Evolutionary conservation across 345 rosid genomes (phyloP), one percentile per base, ranked within the genome.

Genomic region (Rubroshorea leprosula): DNA sequence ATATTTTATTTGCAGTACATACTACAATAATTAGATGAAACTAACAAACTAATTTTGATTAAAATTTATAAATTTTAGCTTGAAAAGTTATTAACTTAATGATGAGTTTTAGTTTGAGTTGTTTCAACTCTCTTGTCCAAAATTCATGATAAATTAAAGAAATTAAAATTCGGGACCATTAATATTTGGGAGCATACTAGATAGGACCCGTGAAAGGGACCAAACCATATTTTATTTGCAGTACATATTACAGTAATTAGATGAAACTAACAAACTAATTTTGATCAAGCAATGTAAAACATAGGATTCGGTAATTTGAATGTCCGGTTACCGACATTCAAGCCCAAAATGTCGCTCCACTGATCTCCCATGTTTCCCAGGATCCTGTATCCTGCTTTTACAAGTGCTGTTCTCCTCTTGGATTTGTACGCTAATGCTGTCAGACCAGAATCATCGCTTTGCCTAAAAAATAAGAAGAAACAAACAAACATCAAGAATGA

Each of bases 221-320:
- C 41, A 1, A 10, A 6, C 41, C 41, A 10, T 35, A 10, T 35
- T 35, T 35, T 35, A 35, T 35, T 35, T 35, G 41, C 41, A 35
- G 41, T n/a, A n/a, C 35, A 35, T 1, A 35, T 35, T 10, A 35
- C 41, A 35, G 7, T 3, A 8, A 35, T 8, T 35, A 35, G 7
- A 35, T 6, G 41, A 8, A 35, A 1, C 12, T 35, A 35, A 6
- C 7, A 35, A 2, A 35, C 41, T 1, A 10, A 35, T 9, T 29
- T 35, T 8, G 12, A 35, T 35, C 11, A 35, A 6, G 41, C 6
- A 35, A 80, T 53, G 66, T 77, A 77, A 21, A 69, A 72, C 59
- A 80, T 16, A 3, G 85, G 78, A 48, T 80, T 72, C 31, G 85
- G 85, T 23, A 80, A 54, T 66, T 80, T 80, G 78, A 80, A 77